Evolutionary conservation across 179 eudicot genomes (phyloP).

Genomic region (Beta lomatogona): DNA sequence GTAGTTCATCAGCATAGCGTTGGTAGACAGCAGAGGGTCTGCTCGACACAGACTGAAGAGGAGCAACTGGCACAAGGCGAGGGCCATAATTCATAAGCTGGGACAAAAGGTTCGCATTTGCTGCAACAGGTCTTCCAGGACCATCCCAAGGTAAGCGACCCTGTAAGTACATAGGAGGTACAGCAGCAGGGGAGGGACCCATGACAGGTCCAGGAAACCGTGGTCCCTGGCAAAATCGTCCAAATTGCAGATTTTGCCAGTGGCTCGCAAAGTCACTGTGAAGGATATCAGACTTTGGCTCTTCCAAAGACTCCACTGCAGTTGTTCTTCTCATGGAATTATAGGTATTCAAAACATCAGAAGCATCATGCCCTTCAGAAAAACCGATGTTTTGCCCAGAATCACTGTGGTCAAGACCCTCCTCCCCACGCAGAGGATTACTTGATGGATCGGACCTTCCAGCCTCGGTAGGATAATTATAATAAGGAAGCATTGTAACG

Average conservation of each 20-base stretch:
- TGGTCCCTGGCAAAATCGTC: conserved; percentile 72
- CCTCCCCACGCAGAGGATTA: conserved; percentile 43
- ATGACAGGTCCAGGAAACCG: conserved; percentile 38
- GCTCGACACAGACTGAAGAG: conserved; percentile 51
- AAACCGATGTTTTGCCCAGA: conserved; percentile 42
- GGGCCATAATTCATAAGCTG: conserved; percentile 70
- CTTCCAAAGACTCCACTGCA: conserved; percentile 37
- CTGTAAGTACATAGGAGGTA: conserved; percentile 69
- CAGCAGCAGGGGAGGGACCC: conserved; percentile 57
- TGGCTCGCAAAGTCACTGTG: conserved; percentile 82
- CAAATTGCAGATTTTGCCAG: conserved; percentile 81
- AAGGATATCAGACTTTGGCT: conserved; percentile 62
- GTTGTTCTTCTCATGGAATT: conserved; percentile 34
- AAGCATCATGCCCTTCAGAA: conserved; percentile 36
- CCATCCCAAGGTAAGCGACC: conserved; percentile 74
- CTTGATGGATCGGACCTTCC: conserved; percentile 49
- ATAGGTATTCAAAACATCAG: conserved; percentile 36
- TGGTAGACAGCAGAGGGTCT: conserved; percentile 57
- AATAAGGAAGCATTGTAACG: conserved; percentile 64
- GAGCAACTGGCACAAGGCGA: conserved; percentile 61
- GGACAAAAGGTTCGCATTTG: conserved; percentile 53
- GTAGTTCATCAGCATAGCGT: conserved; percentile 56
- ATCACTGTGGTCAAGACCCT: conserved; percentile 36
- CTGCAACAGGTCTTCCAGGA: conserved; percentile 62
- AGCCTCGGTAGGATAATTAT: conserved; percentile 41